These are phyloP conservation scores for Skeletonema costatum DNA, from an alignment of 108 stramenopile genomes.

Conservation along the genomic window DNA sequence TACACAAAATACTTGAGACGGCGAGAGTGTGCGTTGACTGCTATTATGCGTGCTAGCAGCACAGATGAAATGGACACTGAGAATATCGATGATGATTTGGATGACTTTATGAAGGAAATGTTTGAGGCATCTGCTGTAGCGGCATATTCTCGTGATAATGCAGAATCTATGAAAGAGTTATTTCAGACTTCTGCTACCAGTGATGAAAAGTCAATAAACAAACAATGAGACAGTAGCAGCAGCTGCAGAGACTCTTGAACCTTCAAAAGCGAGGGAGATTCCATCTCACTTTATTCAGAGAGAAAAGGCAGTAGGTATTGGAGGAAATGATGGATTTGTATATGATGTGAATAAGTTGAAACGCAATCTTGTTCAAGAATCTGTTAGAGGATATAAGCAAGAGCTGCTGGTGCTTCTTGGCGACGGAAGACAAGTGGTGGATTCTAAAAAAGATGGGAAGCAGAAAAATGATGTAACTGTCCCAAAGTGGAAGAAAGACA, in stretches of 20 bases:
- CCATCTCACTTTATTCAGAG: constrained; percentile 43
- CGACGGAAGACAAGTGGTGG: constrained; percentile 37
- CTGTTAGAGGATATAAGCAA: constrained; percentile 53
- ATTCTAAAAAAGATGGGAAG: constrained; percentile 2
- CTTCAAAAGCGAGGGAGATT: background rate
- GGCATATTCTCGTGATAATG: background rate
- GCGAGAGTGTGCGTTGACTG: background rate
- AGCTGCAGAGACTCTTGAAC: background rate
- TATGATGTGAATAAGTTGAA: constrained; percentile 66
- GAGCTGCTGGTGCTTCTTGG: constrained; percentile 54
- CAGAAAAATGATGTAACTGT: constrained; percentile 1
- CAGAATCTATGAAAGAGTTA: constrained; percentile 1
- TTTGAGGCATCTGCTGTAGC: constrained; percentile 9
- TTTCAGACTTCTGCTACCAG: background rate
- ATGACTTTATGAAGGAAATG: constrained; percentile 14
- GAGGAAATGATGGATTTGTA: constrained; percentile 53
- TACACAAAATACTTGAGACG: background rate
- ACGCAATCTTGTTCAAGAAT: constrained; percentile 67
- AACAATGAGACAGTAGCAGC: background rate
- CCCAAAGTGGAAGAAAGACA: constrained; percentile 32
- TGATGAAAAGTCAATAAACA: background rate
- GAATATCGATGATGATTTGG: constrained; percentile 15
- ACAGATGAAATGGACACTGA: constrained; percentile 4
- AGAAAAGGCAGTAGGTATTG: constrained; percentile 52
- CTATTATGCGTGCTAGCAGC: background rate